Evolutionary conservation across 2,329 filamentous ascomycete genomes (phyloP), one percentile per base, ranked within the genome.

Genomic region (Pseudogymnoascus sp.): DNA sequence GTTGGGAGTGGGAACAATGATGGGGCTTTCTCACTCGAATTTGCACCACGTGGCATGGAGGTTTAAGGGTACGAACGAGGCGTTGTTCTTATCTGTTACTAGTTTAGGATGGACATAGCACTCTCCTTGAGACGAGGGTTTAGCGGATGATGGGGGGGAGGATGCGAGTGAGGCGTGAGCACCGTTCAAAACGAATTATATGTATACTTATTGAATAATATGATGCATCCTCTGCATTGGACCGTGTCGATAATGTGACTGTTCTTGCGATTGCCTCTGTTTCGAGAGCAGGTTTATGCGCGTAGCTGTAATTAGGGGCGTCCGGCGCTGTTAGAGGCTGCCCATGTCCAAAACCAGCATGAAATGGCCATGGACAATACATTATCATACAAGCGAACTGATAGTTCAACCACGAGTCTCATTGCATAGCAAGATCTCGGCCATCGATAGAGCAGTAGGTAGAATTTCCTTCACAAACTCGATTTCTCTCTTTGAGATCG

Each of bases 61-160:
- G 50, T 19, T 56, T 56, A 35, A 56, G 16, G 50, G 29, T 35
- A 56, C 29, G 50, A 56, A 35, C 50, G 50, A 56, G 50, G 50
- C 50, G 29, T 56, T 56, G 29, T 56, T 56, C 50, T 56, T 56
- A 56, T 56, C 35, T 56, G 50, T 56, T 21, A 56, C 50, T 56
- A 56, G 50, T 56, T 56, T 56, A 56, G 50, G 50, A 56, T 56
- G 50, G 50, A 56, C 50, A 56, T 56, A 56, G 26, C 50, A 56
- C 50, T 56, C 50, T 56, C 50, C 16, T 56, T 56, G 29, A 56
- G 50, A 56, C 35, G 50, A 33, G 29, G 50, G 50, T 33, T 56
- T 56, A 56, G 50, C 50, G 50, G 50, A 56, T 56, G 29, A 35
- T 56, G 6, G 13, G 19, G 10, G 50, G 29, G 19, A 19, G 29